Base-by-base conservation (phyloP, 306 rosid genomes). In the Astragalus membranaceus region DNA sequence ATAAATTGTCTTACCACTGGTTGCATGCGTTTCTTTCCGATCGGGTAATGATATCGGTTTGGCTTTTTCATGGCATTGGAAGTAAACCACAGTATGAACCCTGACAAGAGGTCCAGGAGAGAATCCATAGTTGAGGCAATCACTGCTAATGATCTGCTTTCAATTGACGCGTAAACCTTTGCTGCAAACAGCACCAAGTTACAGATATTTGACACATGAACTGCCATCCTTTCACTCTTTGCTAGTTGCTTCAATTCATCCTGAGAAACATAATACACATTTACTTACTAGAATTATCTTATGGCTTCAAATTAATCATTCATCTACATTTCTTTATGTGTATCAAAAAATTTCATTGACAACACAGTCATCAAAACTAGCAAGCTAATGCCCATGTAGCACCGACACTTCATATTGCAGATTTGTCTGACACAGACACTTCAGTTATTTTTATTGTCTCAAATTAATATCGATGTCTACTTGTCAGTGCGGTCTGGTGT, bases 1-100 rank as follows among this genome's bases (percentile, higher is more conserved):
- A 11, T 23, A 52, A 58, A 53, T 44, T 26, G 56, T 6, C 76
- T 76, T 84, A 88, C 97, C 92, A 91, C 80, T 53, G 97, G 92
- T 50, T 91, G 95, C 97, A 91, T 88, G 51, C 90, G 95, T 39
- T 82, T 85, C 90, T 91, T 91, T 77, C 97, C 97, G 54, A 91
- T 91, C 63, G 97, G 97, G 65, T 91, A 91, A 77, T 75, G 78
- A 74, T 14, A 88, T 6, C 70, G 89, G 79, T 91, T 91, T 0
- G 95, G 89, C 10, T 17, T 83, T 80, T 49, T 86, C 97, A 91
- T 91, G 73, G 92, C 81, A 73, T 83, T 0, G 11, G 95, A 72
- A 49, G 97, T 91, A 70, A 85, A 91, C 97, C 97, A 91, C 75
- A 91, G 49, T 15, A 91, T 91, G 78, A 88, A 88, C 20, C 97